A percentile compares a stretch with the other conserved stretches of the same genome.
Evolutionary conservation across 345 rosid genomes (phyloP).

Genomic region (Carallia brachiata): DNA sequence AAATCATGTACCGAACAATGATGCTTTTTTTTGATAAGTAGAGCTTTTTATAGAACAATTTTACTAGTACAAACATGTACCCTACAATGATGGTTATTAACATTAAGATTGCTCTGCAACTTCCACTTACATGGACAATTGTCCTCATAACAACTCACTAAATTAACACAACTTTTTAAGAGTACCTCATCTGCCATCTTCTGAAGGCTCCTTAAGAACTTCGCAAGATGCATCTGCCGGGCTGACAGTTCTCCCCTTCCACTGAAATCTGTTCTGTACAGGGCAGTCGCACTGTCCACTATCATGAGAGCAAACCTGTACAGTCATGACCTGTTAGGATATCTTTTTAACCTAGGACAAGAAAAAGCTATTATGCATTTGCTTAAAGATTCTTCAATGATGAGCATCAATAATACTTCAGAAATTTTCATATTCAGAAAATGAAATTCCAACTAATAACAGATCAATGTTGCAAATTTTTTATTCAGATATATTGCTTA

Average conservation of each 20-base stretch:
- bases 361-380: not conserved
- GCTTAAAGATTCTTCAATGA: not conserved
- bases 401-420: not conserved
- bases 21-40: no score
- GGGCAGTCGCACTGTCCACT: slow-evolving; percentile 93
- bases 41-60: no score
- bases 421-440: no score
- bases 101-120: not conserved
- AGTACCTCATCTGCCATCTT: slow-evolving; percentile 93
- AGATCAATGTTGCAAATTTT: not conserved
- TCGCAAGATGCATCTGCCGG: slow-evolving; percentile 98
- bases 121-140: not conserved
- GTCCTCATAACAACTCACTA: not conserved
- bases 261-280: slow-evolving; percentile 89
- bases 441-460: no score
- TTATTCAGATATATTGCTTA: not conserved
- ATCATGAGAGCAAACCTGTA: slow-evolving; percentile 89
- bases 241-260: slow-evolving; percentile 98
- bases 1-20: not conserved
- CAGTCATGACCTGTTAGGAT: not conserved
- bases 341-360: not conserved
- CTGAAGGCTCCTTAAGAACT: slow-evolving; percentile 93
- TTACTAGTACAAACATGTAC: no score
- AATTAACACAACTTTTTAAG: not conserved
- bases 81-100: not conserved